Percentiles rank a stretch among this genome's conserved stretches.
Conservation (phyloP, 2,329 filamentous ascomycete species). For the Paracorniculantispora psalliotae region DNA sequence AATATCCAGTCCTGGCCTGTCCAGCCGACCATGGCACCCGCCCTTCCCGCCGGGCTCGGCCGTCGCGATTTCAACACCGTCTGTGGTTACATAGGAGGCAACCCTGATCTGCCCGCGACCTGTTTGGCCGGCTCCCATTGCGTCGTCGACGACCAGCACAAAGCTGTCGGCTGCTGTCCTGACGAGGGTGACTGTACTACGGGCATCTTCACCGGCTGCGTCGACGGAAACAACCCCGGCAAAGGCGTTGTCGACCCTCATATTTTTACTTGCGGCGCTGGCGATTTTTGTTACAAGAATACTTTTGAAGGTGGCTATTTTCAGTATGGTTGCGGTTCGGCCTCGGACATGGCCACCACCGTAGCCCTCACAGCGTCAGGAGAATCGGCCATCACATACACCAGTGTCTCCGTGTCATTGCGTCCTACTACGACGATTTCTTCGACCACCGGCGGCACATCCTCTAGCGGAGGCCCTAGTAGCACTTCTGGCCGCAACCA, state of each 20-base stretch:
- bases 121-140: constrained; percentile 55
- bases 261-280: constrained; percentile 49
- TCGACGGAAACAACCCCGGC: constrained; percentile 45
- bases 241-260: constrained; percentile 52
- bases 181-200: constrained; percentile 45
- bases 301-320: constrained; percentile 49
- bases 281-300: constrained; percentile 51
- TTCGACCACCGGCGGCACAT: constrained; percentile 16
- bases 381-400: constrained; percentile 28
- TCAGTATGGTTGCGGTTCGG: constrained; percentile 52
- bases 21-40: constrained; percentile 36
- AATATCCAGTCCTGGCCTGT: constrained; percentile 30
- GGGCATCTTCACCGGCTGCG: constrained; percentile 54
- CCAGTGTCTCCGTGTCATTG: constrained; percentile 32
- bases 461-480: background rate
- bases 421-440: constrained; percentile 11
- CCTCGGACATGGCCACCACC: constrained; percentile 42
- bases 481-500: background rate
- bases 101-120: constrained; percentile 49
- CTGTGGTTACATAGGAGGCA: constrained; percentile 53
- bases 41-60: constrained; percentile 29
- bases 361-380: constrained; percentile 45
- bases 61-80: constrained; percentile 48
- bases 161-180: constrained; percentile 53
- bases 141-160: constrained; percentile 45